Conservation (phyloP, 1,284 basidiomycete genomes). For the Puccinia novopanici region DNA sequence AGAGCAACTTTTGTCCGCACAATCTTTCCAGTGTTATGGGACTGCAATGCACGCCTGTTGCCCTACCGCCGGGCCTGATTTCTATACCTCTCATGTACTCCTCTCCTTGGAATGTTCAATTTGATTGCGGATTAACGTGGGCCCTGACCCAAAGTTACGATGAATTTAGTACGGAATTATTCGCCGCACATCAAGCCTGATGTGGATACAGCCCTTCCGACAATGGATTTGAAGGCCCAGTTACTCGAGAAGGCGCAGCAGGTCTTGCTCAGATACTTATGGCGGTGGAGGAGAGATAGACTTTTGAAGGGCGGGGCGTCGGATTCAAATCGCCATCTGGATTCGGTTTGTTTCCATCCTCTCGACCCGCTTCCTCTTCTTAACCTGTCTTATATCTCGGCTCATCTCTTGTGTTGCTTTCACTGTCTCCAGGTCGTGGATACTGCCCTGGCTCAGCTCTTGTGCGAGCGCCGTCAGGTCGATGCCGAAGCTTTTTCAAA, state of each 20-base stretch:
- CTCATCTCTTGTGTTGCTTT: conserved; percentile 34
- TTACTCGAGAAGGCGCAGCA: conserved; percentile 67
- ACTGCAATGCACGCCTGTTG: not conserved
- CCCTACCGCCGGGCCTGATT: not conserved
- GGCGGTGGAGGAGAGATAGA: conserved; percentile 61
- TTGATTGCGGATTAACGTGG: conserved; percentile 48
- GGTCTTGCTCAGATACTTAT: conserved; percentile 70
- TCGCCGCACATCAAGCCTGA: conserved; percentile 76
- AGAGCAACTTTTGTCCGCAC: conserved; percentile 18
- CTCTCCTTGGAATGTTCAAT: conserved; percentile 50
- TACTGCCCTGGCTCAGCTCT: conserved; percentile 75
- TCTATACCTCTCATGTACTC: conserved; percentile 2
- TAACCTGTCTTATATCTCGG: conserved; percentile 20
- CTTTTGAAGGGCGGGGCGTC: conserved; percentile 56
- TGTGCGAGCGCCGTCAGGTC: conserved; percentile 68
- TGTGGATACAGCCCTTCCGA: conserved; percentile 69
- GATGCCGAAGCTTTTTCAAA: conserved; percentile 61
- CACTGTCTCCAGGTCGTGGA: conserved; percentile 68
- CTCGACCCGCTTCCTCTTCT: conserved; percentile 45
- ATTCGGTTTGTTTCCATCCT: conserved; percentile 56
- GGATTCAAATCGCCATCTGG: conserved; percentile 58
- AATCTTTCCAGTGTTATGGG: not conserved
- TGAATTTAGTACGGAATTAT: conserved; percentile 84
- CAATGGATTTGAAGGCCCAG: conserved; percentile 68
- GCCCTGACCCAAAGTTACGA: conserved; percentile 70